phyloP scores from a whole-genome alignment of 225 moss, liverwort and hornwort genomes.

The Marchantia polymorpha region DNA sequence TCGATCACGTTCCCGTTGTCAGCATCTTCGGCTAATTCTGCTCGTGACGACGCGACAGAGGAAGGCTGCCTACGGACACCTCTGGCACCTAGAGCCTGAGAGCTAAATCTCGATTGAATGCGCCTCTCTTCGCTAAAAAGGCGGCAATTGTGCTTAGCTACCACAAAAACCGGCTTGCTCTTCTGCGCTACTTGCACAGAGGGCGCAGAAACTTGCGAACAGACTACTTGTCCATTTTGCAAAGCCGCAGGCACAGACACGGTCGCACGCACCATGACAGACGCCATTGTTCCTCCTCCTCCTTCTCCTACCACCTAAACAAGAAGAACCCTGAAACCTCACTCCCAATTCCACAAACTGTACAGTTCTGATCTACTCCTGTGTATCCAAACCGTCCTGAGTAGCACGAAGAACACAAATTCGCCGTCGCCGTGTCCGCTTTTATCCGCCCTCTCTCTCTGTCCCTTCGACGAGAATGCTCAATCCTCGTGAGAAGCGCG shows the following conservation, averaged over 20 bases:
- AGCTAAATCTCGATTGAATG: slow-evolving; percentile 33
- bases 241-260: slow-evolving; percentile 15
- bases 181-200: slow-evolving; percentile 1
- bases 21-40: slow-evolving; percentile 42
- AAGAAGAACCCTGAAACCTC: neutral
- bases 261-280: slow-evolving; percentile 19
- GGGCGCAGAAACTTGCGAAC: neutral
- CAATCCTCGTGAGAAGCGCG: too few relatives aligned
- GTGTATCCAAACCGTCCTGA: neutral
- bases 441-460: neutral
- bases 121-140: slow-evolving; percentile 31
- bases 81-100: slow-evolving; percentile 23
- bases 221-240: slow-evolving; percentile 13
- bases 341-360: neutral
- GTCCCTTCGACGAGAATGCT: neutral
- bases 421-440: neutral
- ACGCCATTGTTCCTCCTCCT: slow-evolving; percentile 17
- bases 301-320: neutral
- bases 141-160: neutral
- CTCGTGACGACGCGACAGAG: slow-evolving; percentile 15
- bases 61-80: neutral
- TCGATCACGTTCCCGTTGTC: slow-evolving; percentile 35
- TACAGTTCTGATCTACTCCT: neutral
- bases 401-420: neutral
- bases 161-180: neutral